These are phyloP conservation scores for Cercospora sojina DNA, from an alignment of 2,329 filamentous ascomycete species.

Conservation along the genomic window DNA sequence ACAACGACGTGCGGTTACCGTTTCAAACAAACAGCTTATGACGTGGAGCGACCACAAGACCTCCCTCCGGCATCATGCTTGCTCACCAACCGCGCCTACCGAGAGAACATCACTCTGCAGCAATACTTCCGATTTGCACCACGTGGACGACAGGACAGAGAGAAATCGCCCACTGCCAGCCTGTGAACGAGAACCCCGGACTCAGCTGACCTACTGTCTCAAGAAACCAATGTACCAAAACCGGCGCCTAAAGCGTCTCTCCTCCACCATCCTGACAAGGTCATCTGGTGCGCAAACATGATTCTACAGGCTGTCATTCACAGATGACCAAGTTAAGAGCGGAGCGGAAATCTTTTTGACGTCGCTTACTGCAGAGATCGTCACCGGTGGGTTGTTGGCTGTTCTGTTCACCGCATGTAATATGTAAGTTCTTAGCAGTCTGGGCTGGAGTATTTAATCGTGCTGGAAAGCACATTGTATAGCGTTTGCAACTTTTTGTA, in stretches of 20 bases:
- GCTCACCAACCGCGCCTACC: neutral
- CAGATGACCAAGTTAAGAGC: constrained; percentile 1
- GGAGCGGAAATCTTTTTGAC: neutral
- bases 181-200: neutral
- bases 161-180: neutral
- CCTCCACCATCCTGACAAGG: neutral
- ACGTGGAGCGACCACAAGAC: constrained; percentile 3
- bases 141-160: neutral
- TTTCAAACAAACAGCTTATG: neutral
- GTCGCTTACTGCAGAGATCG: neutral
- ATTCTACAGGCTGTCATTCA: neutral
- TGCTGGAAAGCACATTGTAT: neutral
- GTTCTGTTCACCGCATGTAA: neutral
- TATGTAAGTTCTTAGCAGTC: neutral
- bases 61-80: neutral
- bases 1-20: neutral
- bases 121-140: constrained; percentile 6
- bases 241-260: neutral
- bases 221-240: neutral
- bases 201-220: neutral
- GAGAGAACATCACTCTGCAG: constrained; percentile 1
- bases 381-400: neutral
- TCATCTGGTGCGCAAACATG: neutral
- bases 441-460: neutral
- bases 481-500: neutral